Percentiles rank a stretch among this genome's conserved stretches.
Evolutionary conservation across 768 basidiomycete genomes (phyloP).

Genomic region (Termitomyces sp.): DNA sequence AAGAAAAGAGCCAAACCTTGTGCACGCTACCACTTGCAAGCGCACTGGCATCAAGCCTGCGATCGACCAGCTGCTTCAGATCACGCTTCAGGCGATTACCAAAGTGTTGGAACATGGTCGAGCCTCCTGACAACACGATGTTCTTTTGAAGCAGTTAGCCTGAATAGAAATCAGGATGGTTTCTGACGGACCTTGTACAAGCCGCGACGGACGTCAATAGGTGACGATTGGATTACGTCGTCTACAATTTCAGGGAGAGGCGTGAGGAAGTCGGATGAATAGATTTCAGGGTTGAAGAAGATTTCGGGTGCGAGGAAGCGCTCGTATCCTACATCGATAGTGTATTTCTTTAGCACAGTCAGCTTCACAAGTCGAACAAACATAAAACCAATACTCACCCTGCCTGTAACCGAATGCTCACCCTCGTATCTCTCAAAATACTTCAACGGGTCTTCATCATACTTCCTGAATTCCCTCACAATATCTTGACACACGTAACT

Average conservation of each 20-base stretch:
- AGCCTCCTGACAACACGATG: slow-evolving; percentile 94
- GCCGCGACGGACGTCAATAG: slow-evolving; percentile 95
- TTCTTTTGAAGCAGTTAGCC: slow-evolving; percentile 45
- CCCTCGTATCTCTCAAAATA: slow-evolving; percentile 92
- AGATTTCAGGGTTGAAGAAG: slow-evolving; percentile 99
- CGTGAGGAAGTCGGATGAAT: slow-evolving; percentile 95
- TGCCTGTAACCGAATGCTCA: slow-evolving; percentile 87
- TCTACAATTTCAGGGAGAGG: slow-evolving; percentile 96
- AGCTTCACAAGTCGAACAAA: background rate
- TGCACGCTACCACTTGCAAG: slow-evolving; percentile 66
- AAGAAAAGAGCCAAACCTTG: slow-evolving; percentile 46
- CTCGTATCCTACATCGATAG: slow-evolving; percentile 93
- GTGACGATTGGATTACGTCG: slow-evolving; percentile 89
- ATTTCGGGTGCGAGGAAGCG: slow-evolving; percentile 99
- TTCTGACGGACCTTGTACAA: slow-evolving; percentile 71
- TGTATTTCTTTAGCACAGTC: slow-evolving; percentile 66
- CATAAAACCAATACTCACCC: slow-evolving; percentile 42
- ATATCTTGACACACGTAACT: slow-evolving; percentile 99
- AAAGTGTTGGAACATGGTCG: slow-evolving; percentile 99
- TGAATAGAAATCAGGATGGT: too few relatives aligned
- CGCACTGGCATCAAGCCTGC: slow-evolving; percentile 74
- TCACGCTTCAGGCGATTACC: slow-evolving; percentile 96
- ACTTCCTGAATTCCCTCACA: slow-evolving; percentile 97
- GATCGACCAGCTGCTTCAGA: slow-evolving; percentile 90
- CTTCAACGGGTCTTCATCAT: slow-evolving; percentile 93